A percentile compares a stretch with the other conserved stretches of the same genome.
Evolutionary conservation across 805 yeast genomes (phyloP).

Genomic region (Maudiozyma barnettii): DNA sequence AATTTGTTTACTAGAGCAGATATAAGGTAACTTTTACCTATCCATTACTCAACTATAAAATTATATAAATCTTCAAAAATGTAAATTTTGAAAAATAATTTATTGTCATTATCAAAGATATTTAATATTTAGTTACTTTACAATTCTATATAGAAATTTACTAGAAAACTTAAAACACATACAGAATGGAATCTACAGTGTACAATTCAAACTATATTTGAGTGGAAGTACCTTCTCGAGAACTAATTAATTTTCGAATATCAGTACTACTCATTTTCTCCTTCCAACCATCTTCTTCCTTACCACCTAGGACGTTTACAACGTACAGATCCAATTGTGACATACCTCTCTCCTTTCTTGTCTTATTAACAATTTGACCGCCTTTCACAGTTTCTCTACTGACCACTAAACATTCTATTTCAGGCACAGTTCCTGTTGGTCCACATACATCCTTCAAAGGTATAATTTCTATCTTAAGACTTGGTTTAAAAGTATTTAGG

Average conservation of each 20-base stretch:
- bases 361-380: conserved; percentile 60
- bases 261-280: conserved; percentile 84
- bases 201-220: neutral
- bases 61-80: too few species aligned
- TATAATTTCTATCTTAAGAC: conserved; percentile 39
- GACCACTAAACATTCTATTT: conserved; percentile 71
- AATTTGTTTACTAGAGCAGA: too few species aligned
- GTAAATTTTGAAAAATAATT: too few species aligned
- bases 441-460: conserved; percentile 85
- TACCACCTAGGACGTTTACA: conserved; percentile 60
- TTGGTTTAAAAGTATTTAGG: conserved; percentile 39
- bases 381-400: conserved; percentile 75
- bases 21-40: too few species aligned
- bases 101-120: too few species aligned
- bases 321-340: conserved; percentile 40
- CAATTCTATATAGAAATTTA: too few species aligned
- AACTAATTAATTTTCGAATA: conserved; percentile 37
- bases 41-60: too few species aligned
- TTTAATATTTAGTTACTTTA: too few species aligned
- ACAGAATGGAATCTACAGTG: neutral
- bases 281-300: conserved; percentile 43
- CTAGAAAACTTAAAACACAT: too few species aligned
- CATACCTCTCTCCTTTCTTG: conserved; percentile 50
- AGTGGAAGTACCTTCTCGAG: neutral
- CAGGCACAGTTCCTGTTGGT: conserved; percentile 70